phyloP scores from a whole-genome alignment of 1,284 basidiomycete genomes.

The Apiotrichum akiyoshidainum region DNA sequence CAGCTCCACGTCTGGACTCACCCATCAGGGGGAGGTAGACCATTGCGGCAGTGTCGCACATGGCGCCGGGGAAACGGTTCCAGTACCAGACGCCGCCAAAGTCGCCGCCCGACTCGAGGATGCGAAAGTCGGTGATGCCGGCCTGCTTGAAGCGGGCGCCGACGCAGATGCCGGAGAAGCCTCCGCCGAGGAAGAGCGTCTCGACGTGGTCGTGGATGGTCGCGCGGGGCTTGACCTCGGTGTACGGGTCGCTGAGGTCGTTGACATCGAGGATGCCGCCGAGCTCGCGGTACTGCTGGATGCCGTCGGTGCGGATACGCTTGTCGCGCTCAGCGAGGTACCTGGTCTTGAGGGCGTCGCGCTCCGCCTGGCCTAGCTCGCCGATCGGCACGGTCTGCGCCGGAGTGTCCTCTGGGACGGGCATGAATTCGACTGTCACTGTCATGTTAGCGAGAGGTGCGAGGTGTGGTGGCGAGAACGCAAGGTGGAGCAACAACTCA shows the following conservation, averaged over 20 bases:
- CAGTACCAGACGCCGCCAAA: slow-evolving; percentile 23
- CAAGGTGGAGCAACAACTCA: too few relatives aligned
- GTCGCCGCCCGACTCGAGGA: slow-evolving; percentile 17
- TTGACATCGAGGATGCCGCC: slow-evolving; percentile 6
- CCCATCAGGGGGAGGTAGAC: slow-evolving; percentile 13
- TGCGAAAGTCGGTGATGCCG: slow-evolving; percentile 12
- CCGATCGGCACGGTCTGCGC: not conserved
- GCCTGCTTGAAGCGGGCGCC: slow-evolving; percentile 17
- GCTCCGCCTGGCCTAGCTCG: slow-evolving; percentile 8
- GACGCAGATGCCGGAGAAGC: slow-evolving; percentile 14
- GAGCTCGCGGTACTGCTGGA: slow-evolving; percentile 11
- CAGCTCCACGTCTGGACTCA: too few relatives aligned
- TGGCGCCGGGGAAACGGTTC: slow-evolving; percentile 22
- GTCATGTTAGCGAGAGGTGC: not conserved
- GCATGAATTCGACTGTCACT: slow-evolving; percentile 9
- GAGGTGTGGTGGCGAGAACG: too few relatives aligned
- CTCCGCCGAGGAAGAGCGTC: slow-evolving; percentile 17
- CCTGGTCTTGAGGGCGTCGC: slow-evolving; percentile 9
- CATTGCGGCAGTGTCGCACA: slow-evolving; percentile 22
- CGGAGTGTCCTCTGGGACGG: not conserved
- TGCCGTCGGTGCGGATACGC: slow-evolving; percentile 14
- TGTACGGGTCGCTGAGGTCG: slow-evolving; percentile 16
- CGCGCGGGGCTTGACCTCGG: slow-evolving; percentile 13
- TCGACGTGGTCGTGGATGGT: slow-evolving; percentile 17
- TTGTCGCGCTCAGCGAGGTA: slow-evolving; percentile 17